Conservation (phyloP, 257 asterid genomes). For the Solanum bulbocastanum region DNA sequence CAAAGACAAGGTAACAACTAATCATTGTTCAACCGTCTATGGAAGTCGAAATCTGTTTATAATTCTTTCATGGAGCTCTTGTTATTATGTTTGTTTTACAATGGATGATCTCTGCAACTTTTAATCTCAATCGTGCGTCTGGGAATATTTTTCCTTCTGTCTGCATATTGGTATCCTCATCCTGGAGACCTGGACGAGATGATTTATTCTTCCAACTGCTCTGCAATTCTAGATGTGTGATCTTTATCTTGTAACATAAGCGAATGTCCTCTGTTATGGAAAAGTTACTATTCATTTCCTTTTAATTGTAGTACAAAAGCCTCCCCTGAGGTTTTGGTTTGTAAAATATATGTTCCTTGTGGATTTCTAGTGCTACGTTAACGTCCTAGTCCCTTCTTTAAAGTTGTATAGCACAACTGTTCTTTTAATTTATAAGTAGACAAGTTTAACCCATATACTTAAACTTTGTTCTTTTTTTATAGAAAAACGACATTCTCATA, state of each 20-base stretch:
- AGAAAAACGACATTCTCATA: neutral
- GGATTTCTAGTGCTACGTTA: neutral
- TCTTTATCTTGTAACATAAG: neutral
- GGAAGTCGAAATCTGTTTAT: neutral
- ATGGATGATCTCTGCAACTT: neutral
- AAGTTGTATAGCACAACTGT: neutral
- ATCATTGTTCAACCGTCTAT: neutral
- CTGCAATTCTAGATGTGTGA: too few relatives aligned
- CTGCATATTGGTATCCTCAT: neutral
- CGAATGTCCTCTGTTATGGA: neutral
- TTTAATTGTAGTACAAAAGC: neutral
- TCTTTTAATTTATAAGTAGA: neutral
- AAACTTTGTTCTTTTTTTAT: neutral
- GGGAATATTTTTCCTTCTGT: neutral
- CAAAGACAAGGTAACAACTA: slow-evolving; percentile 69
- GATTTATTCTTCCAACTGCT: neutral
- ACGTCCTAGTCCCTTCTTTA: neutral
- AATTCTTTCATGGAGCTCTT: neutral
- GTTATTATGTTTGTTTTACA: neutral
- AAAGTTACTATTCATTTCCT: neutral
- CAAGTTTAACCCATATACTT: neutral
- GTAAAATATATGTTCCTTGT: neutral
- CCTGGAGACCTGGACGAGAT: neutral
- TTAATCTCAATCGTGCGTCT: neutral
- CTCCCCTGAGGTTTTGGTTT: neutral